Percentiles rank a stretch among this genome's conserved stretches.
Conservation (phyloP, 345 rosid species). For the Trapa bicornis region DNA sequence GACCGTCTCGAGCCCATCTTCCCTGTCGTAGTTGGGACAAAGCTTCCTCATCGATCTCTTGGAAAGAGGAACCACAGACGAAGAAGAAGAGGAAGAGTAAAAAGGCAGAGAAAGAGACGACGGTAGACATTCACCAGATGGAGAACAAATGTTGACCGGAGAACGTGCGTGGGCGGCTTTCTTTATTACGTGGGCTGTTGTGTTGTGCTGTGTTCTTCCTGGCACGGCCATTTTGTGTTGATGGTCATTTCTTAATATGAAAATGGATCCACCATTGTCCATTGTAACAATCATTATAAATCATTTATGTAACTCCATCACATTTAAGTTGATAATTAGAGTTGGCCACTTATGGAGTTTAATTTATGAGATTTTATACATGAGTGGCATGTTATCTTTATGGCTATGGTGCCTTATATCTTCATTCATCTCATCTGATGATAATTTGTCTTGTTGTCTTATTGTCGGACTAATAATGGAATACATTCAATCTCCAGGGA, state of each 20-base stretch:
- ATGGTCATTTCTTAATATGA: no score
- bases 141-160: slow-evolving; percentile 25
- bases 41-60: slow-evolving; percentile 59
- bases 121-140: slow-evolving; percentile 37
- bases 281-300: no score
- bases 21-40: slow-evolving; percentile 73
- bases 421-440: background rate
- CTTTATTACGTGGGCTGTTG: background rate
- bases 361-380: no score
- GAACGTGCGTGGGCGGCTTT: slow-evolving; percentile 28
- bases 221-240: slow-evolving; percentile 40
- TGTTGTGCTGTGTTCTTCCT: slow-evolving; percentile 53
- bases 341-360: no score
- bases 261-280: no score
- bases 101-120: background rate
- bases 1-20: slow-evolving; percentile 89
- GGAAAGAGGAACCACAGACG: background rate
- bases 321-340: no score
- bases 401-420: background rate
- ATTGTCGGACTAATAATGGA: background rate
- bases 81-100: slow-evolving; percentile 1
- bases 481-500: background rate
- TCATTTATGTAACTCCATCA: no score
- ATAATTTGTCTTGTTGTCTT: background rate
- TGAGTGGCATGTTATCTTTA: no score